A percentile compares a stretch with the other conserved stretches of the same genome.
Evolutionary conservation across 2,329 filamentous ascomycete species (phyloP).

Genomic region (Cladosporium sp.): DNA sequence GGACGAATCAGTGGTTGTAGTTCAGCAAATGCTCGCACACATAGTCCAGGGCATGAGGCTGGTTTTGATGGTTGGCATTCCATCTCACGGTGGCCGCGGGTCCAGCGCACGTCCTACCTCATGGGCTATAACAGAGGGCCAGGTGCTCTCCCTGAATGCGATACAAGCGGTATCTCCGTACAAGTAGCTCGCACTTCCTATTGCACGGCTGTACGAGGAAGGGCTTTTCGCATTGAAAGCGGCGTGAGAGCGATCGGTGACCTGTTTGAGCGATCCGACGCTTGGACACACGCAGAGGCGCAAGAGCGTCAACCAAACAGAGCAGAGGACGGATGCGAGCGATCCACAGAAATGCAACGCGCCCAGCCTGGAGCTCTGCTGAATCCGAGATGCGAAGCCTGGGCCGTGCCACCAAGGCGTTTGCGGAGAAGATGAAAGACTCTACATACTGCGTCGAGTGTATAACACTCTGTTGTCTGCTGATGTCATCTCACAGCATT

Average conservation of each 20-base stretch:
- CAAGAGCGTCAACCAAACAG: not conserved
- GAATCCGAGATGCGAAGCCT: conserved; percentile 4
- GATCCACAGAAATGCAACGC: not conserved
- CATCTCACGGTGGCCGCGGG: conserved; percentile 3
- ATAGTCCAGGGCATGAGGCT: not conserved
- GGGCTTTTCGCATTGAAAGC: not conserved
- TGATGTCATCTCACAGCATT: not conserved
- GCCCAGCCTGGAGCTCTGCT: not conserved
- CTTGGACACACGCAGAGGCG: not conserved
- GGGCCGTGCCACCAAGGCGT: not conserved
- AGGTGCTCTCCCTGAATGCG: not conserved
- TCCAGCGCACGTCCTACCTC: conserved; percentile 3
- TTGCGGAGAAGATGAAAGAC: not conserved
- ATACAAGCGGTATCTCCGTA: conserved; percentile 7
- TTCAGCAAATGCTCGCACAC: not conserved
- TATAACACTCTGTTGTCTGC: not conserved
- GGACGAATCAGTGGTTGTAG: not conserved
- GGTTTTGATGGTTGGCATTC: not conserved
- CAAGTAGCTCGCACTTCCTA: not conserved
- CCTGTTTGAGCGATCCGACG: not conserved
- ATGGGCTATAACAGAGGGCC: not conserved
- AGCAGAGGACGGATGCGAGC: not conserved
- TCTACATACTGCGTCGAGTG: not conserved
- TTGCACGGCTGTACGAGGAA: not conserved
- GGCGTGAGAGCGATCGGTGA: not conserved